Base-by-base conservation (phyloP, 306 rosid species). In the Canavalia gladiata region DNA sequence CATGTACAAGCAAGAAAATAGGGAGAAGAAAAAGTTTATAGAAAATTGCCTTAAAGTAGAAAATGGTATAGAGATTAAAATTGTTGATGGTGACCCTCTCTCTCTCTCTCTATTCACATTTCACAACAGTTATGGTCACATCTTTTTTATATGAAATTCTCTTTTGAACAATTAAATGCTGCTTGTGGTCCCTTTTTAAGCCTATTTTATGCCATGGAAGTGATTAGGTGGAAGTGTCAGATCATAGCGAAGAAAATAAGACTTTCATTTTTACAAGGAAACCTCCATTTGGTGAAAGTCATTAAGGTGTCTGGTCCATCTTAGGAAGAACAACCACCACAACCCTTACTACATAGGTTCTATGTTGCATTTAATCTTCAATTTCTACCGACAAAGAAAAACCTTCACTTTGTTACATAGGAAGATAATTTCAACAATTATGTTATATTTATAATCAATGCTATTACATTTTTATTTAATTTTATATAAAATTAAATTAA, bases 121-220 rank as follows among this genome's bases (percentile, higher is more conserved):
- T 56, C 34, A 55, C 1, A 30, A 73, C 76, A 72, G 72, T 78
- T 57, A 79, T 49, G 72, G 39, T n/a, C 25, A 9, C 73, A 39
- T 35, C 1, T 46, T 73, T 60, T 8, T 57, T 74, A 8, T 3
- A 50, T 37, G 59, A 13, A 52, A 63, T 76, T 51, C 33, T 8
- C 5, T 25, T 43, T 55, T 63, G 37, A 35, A 31, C 64, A 73
- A 84, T 73, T 87, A 68, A 78, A 78, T 87, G 76, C 84, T 49
- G 9, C 2, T 31, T 52, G 80, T 84, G 84, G 81, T 62, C 82
- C 84, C 18, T 75, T 46, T 5, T 65, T 10, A 18, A 39, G 11
- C 10, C 49, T 39, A 64, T 35, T 11, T 12, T 13, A 64, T 64
- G 70, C 47, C 30, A 5, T 35, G 49, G 71, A 41, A 65, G 30